phyloP scores from a whole-genome alignment of 768 basidiomycete genomes.

The Tulasnella sp. region DNA sequence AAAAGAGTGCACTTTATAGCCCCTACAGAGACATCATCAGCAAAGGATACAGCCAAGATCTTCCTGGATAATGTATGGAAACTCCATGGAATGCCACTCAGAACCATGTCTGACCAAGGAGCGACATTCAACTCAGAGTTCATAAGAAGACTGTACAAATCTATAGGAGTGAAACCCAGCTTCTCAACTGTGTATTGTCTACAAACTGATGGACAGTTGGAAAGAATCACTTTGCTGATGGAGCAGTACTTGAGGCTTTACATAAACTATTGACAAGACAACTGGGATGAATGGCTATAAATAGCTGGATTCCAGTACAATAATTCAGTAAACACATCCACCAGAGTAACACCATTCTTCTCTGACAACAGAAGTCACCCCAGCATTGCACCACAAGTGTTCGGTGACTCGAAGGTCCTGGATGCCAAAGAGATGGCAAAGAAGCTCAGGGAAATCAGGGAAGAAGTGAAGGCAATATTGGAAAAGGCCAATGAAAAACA shows the following conservation, averaged over 20 bases:
- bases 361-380: neutral
- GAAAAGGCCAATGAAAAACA: neutral
- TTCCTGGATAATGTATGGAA: slow-evolving; percentile 3
- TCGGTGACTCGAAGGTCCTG: neutral
- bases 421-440: neutral
- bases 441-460: neutral
- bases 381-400: neutral
- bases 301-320: slow-evolving; percentile 6
- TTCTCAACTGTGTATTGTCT: neutral
- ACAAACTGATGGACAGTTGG: slow-evolving; percentile 12
- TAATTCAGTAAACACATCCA: neutral
- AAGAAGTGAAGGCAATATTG: neutral
- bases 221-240: neutral
- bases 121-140: neutral
- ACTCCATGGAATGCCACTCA: neutral
- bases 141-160: neutral
- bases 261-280: neutral
- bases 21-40: neutral
- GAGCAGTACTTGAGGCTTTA: slow-evolving; percentile 3
- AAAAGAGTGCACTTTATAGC: slow-evolving; percentile 2
- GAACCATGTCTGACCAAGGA: neutral
- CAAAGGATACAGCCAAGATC: neutral
- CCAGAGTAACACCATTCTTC: neutral
- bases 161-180: neutral
- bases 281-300: neutral